Conservation (phyloP, 495 filamentous ascomycete species). For the Tuber microsphaerosporum region DNA sequence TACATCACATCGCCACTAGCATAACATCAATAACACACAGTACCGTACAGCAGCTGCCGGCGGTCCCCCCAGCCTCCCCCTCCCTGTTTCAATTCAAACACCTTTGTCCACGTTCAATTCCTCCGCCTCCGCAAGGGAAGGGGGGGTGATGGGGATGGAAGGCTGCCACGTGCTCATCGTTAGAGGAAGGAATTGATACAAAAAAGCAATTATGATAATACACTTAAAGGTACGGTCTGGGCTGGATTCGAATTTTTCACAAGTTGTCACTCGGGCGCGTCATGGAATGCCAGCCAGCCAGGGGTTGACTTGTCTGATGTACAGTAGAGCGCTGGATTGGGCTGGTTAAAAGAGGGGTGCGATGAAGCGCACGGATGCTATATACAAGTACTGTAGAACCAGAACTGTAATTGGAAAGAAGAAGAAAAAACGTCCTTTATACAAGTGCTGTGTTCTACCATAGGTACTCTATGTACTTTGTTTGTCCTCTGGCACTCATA, state of each 20-base stretch:
- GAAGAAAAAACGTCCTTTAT: too few relatives aligned
- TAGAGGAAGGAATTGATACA: slow-evolving; percentile 5
- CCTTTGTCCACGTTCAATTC: background rate
- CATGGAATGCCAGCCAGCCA: background rate
- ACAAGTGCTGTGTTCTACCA: too few relatives aligned
- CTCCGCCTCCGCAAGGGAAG: background rate
- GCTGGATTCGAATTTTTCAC: background rate
- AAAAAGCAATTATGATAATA: background rate
- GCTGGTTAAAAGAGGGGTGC: background rate
- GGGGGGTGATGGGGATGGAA: background rate
- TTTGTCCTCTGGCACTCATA: too few relatives aligned
- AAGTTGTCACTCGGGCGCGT: background rate
- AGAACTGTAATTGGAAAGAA: background rate
- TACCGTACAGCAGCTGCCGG: background rate
- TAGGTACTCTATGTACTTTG: too few relatives aligned
- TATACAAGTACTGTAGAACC: background rate
- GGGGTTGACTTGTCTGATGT: background rate
- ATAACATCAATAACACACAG: background rate
- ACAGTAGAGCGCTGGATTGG: background rate
- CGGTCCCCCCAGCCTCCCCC: background rate
- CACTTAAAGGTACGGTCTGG: background rate
- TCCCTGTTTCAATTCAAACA: background rate
- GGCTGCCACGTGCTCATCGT: background rate
- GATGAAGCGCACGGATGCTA: background rate
- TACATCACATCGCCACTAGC: background rate